phyloP scores from a whole-genome alignment of 139 green algal species.

The Chara braunii region DNA sequence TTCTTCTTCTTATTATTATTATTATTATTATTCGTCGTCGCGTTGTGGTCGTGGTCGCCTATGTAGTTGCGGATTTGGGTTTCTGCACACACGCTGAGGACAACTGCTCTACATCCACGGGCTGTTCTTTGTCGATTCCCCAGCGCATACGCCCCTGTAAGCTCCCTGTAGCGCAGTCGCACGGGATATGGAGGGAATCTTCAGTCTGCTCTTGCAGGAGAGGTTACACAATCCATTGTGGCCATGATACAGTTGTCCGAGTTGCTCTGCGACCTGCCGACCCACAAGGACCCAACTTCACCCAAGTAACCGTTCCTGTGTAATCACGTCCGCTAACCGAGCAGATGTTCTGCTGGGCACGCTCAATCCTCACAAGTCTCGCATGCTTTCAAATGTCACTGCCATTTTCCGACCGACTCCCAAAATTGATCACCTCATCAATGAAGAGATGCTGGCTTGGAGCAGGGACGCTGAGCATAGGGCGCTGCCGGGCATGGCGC shows the following conservation, averaged over 20 bases:
- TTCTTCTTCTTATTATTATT: no score
- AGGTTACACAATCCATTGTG: conserved; percentile 26
- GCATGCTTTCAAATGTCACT: conserved; percentile 50
- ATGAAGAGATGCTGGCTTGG: no score
- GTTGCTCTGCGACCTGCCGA: conserved; percentile 43
- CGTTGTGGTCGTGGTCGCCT: no score
- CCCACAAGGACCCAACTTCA: conserved; percentile 16
- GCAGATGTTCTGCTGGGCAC: conserved; percentile 57
- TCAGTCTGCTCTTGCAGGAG: conserved; percentile 1
- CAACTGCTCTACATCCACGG: no score
- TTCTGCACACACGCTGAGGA: no score
- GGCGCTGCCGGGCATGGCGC: no score
- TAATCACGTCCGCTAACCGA: conserved; percentile 48
- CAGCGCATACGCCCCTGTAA: no score
- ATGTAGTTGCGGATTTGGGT: no score
- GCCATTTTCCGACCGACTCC: conserved; percentile 15
- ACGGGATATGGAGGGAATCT: conserved; percentile 44
- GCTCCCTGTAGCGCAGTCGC: no score
- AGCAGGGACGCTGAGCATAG: no score
- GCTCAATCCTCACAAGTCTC: conserved; percentile 52
- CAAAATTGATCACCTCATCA: conserved; percentile 22
- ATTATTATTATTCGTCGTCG: no score
- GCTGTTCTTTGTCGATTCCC: no score
- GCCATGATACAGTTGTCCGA: conserved; percentile 50
- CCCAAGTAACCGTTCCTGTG: conserved; percentile 31